Evolutionary conservation across 306 rosid genomes (phyloP), one percentile per base, ranked within the genome.

Genomic region (Canavalia gladiata): DNA sequence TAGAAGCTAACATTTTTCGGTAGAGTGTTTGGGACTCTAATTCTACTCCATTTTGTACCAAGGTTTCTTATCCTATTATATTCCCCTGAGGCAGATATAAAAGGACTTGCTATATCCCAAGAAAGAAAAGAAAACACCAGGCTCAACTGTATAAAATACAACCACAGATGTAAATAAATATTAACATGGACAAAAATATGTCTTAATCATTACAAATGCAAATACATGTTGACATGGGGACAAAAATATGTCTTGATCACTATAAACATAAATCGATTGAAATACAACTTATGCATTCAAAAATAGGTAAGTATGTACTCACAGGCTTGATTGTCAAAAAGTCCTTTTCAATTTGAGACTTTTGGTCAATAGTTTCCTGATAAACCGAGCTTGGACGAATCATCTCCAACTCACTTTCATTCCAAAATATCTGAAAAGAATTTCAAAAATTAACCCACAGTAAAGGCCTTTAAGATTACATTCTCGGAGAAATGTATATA

Each of bases 351-450:
- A 89, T 85, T 75, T 86, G 88, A 67, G 85, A 90, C 81, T 86
- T 90, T 39, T 81, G 89, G 83, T 84, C 76, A 52, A 89, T 82
- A 47, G 98, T 86, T 86, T 90, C 92, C 62, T 79, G 88, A 82
- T 87, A 89, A 56, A 90, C 87, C n/a, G 87, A 82, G 83, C 95
- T 92, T 72, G 54, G 84, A 35, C 56, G 70, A 88, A 94, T 89
- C 98, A 94, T 84, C 78, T 87, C 92, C 89, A 94, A 80, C 91
- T 94, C 98, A 66, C 66, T 74, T 64, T 86, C 74, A 11, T 83
- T 88, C 98, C 97, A 94, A 81, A 90, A 89, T 81, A 89, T 87
- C 98, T 94, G 70, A 4, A 74, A 85, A 49, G 84, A 10, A 33
- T 37, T 64, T 51, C 41, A 85, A 68, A 83, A 65, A 81, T 1